Evolutionary conservation across 257 asterid species (phyloP).

Genomic region (Scutellaria minor): DNA sequence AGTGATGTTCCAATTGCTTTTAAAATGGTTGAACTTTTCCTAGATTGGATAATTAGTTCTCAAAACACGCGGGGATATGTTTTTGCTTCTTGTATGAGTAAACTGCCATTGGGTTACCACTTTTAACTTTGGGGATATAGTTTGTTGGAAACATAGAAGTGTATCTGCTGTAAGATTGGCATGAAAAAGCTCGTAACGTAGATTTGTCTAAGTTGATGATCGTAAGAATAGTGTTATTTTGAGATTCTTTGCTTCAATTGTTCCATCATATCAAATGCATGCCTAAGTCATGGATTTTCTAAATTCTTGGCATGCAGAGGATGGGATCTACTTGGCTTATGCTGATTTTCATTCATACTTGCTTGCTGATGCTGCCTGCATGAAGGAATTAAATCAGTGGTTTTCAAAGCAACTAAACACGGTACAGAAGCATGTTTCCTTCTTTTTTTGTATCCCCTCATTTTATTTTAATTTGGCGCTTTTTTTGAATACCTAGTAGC

Average conservation of each 20-base stretch:
- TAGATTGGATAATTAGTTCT: background rate
- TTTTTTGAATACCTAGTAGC: constrained; percentile 7
- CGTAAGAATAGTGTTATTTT: constrained; percentile 20
- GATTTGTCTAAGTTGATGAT: background rate
- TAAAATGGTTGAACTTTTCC: constrained; percentile 9
- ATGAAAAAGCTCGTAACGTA: constrained; percentile 10
- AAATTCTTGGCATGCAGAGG: constrained; percentile 58
- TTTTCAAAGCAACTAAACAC: constrained; percentile 84
- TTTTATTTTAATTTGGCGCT: constrained; percentile 3
- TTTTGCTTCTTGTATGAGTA: constrained; percentile 22
- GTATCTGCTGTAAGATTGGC: constrained; percentile 13
- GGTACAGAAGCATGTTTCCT: constrained; percentile 46
- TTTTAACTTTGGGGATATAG: constrained; percentile 8
- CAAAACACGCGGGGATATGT: constrained; percentile 4
- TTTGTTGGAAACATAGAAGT: background rate
- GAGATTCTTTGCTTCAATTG: constrained; percentile 29
- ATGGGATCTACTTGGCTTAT: constrained; percentile 85
- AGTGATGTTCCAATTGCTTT: constrained; percentile 10
- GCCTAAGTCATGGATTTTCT: constrained; percentile 18
- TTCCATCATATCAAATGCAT: constrained; percentile 24
- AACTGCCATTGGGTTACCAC: background rate
- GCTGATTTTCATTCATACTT: constrained; percentile 85
- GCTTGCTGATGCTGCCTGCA: constrained; percentile 78
- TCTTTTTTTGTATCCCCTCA: background rate
- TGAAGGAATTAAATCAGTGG: constrained; percentile 94